A percentile compares a stretch with the other conserved stretches of the same genome.
These are phyloP conservation scores for Drosera spatulata DNA, from an alignment of 179 eudicot species.

Conservation along the genomic window DNA sequence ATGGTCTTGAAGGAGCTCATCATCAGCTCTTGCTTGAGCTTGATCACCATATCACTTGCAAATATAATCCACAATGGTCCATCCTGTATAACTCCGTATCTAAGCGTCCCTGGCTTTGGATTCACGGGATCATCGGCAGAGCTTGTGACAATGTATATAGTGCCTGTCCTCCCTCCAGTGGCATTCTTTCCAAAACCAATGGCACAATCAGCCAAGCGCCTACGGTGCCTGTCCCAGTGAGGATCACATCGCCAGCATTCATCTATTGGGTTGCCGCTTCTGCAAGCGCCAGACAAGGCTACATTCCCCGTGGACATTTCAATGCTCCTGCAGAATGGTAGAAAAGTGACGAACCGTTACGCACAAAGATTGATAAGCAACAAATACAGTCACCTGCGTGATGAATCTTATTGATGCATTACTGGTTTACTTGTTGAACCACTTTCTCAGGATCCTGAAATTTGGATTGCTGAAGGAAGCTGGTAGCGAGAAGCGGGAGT, in stretches of 20 bases:
- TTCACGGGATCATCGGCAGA: conserved; percentile 38
- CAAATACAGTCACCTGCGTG: background rate
- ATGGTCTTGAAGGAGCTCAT: too few relatives aligned
- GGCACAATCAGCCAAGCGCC: conserved; percentile 38
- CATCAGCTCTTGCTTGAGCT: background rate
- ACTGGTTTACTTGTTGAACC: conserved; percentile 42
- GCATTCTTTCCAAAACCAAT: conserved; percentile 54
- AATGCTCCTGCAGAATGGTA: conserved; percentile 16
- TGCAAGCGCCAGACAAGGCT: too few relatives aligned
- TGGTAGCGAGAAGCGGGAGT: conserved; percentile 8
- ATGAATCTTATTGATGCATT: background rate
- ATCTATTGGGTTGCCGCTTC: conserved; percentile 13
- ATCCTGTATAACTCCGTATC: conserved; percentile 42
- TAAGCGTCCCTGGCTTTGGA: conserved; percentile 41
- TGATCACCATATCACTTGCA: conserved; percentile 34
- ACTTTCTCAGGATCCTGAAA: conserved; percentile 37
- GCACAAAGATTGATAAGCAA: too few relatives aligned
- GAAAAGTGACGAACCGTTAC: too few relatives aligned
- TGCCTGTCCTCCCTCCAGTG: conserved; percentile 32
- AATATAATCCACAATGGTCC: conserved; percentile 60
- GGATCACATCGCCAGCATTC: conserved; percentile 51
- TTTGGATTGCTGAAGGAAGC: conserved; percentile 15
- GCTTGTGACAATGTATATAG: conserved; percentile 34
- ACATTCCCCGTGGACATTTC: conserved; percentile 35
- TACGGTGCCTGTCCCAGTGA: conserved; percentile 32